Base-by-base conservation (phyloP, 2,329 filamentous ascomycete genomes). In the Paracoccidioides brasiliensis region DNA sequence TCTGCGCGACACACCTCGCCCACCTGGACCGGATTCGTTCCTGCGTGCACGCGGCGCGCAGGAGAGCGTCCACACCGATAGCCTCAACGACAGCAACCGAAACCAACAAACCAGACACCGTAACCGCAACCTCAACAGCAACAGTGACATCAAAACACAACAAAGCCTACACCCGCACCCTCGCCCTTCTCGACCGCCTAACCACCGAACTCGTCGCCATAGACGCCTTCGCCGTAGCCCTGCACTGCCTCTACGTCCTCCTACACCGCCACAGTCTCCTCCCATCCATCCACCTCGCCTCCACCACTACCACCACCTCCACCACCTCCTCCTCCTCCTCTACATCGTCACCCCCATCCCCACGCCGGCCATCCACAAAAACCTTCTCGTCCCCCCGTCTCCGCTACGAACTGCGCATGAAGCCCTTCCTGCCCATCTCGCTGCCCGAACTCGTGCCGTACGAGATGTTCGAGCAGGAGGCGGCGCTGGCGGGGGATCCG, bases 321-420 rank as follows among this genome's bases (percentile, higher is more conserved):
- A 2, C 38, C n/a, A 1, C 22, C 22, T 76, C 4, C 68, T 69
- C 0, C 74, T 81, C 1, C 10, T 2, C 38, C n/a, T 40, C 51
- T 28, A 4, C 51, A 5, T 9, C 28, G 8, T 6, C 15, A 10
- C 33, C 22, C 22, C 22, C 22, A 22, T 22, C 22, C 22, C 22
- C 22, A 22, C 22, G 22, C 22, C 22, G 22, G 22, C 22, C 22
- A 15, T 7, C 6, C 37, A 14, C 22, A 50, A 15, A 54, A 63
- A 9, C 62, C 0, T 94, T 90, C 66, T 81, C 83, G 56, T 80
- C 79, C 14, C 80, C 86, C 56, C 70, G 76, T 37, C 73, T 90
- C 4, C 82, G 88, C 10, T 90, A 93, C 67, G 86, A 93, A 61
- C 73, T 94, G 8, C 85, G 90, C 57, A 93, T 95, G 88, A 87